Base-by-base conservation (phyloP, 2,329 filamentous ascomycete genomes). In the Chalara sp. region DNA sequence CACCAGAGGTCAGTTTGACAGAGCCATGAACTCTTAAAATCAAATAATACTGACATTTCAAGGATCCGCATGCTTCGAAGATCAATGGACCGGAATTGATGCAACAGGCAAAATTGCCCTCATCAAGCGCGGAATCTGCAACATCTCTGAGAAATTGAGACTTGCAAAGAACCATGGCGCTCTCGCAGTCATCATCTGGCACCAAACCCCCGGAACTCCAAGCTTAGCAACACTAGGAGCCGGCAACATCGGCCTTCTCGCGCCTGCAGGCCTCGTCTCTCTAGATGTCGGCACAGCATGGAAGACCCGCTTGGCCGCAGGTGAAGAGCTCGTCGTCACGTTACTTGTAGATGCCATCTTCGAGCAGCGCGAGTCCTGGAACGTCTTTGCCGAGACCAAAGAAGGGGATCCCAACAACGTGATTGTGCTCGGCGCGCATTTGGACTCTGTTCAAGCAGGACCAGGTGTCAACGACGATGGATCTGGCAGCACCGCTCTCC, bases 401-500 rank as follows among this genome's bases (percentile, higher is more conserved):
- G 67, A 65, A 11, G 81, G 81, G 44, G 76, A 84, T 63, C 74
- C 76, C 12, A 67, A 79, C 56, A 81, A 83, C 59, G 70, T 78
- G 32, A 70, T 84, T 44, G 73, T 79, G 46, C 65, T 83, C 10
- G 80, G 80, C 42, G 80, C 74, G 5, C 81, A 85, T 65, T 76
- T 74, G 13, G 81, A 85, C 66, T 80, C 76, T 4, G 81, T 84
- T 21, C 70, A 72, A 30, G 74, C 71, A 3, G 81, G 81, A 0
- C 80, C 81, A 0, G 81, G 81, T 6, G 81, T 86, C 68, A 86
- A 85, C 64, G 82, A 85, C 62, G 76, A 86, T 58, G 81, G 81
- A 43, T 79, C 75, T 12, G 81, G 81, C n/a, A 73, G 74, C 2
- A 75, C 81, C 53, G 75, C 73, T 31, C 70, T 83, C 46, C 70